These are phyloP conservation scores for Inga oerstediana DNA, from an alignment of 306 rosid genomes.

Conservation along the genomic window DNA sequence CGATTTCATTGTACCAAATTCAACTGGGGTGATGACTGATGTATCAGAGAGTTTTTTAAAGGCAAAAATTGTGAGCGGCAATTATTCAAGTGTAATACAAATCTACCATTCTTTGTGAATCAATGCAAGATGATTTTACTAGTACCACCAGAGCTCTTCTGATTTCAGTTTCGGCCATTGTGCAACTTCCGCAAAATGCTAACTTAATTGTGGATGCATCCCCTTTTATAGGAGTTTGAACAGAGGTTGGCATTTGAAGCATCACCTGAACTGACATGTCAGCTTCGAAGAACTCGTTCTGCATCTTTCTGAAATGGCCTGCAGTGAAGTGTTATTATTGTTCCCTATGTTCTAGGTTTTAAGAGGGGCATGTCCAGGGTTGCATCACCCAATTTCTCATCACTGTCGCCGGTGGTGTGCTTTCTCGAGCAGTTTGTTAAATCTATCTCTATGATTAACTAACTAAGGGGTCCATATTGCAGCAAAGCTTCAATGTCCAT, in stretches of 20 bases:
- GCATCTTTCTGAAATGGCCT: slow-evolving; percentile 53
- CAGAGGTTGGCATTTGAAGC: slow-evolving; percentile 32
- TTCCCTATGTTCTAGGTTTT: slow-evolving; percentile 19
- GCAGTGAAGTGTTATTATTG: slow-evolving; percentile 23
- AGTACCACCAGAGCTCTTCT: not conserved
- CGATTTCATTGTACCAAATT: not conserved
- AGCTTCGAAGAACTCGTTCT: slow-evolving; percentile 75
- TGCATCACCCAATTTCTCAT: slow-evolving; percentile 26
- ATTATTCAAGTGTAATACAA: not conserved
- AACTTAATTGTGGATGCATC: slow-evolving; percentile 17
- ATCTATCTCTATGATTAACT: slow-evolving; percentile 40
- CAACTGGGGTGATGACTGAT: slow-evolving; percentile 1
- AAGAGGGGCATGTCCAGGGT: slow-evolving; percentile 6
- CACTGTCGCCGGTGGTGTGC: slow-evolving; percentile 25
- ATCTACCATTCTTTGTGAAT: not conserved
- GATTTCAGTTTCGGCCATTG: slow-evolving; percentile 4
- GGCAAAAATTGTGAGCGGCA: not conserved
- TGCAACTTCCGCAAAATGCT: slow-evolving; percentile 2
- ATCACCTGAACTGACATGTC: slow-evolving; percentile 49
- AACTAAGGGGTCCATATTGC: slow-evolving; percentile 37
- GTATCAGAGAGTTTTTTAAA: not conserved
- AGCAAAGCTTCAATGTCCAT: slow-evolving; percentile 43
- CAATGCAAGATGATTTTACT: slow-evolving; percentile 9
- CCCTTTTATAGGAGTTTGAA: slow-evolving; percentile 59
- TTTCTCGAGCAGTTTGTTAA: slow-evolving; percentile 20